Base-by-base conservation (phyloP, 768 basidiomycete species). In the Phallus indusiatus region DNA sequence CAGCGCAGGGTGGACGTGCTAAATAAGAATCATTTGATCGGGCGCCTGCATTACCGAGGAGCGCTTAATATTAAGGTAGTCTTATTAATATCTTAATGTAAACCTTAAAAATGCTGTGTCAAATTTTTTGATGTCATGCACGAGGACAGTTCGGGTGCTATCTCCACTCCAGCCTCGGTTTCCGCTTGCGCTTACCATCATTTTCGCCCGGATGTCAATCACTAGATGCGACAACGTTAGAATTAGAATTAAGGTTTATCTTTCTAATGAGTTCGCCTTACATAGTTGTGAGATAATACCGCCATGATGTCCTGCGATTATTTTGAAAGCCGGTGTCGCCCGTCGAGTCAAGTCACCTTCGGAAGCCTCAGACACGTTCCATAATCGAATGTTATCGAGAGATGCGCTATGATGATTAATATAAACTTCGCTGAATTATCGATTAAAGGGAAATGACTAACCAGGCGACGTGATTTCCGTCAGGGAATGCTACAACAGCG, bases 111-210 rank as follows among this genome's bases (percentile, higher is more conserved):
- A 28, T 3, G 28, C 28, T 28, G 28, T 28, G 28, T 28, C 28
- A 28, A 28, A 28, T 28, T 64, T 67, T 59, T 84, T 90, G 69
- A 96, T 83, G 67, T 94, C 91, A 70, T 95, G 92, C 46, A 96
- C 84, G 68, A 95, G 85, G 11, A 96, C 86, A 14, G 91, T 94
- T 64, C 81, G 80, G 9, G 94, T 94, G 35, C 88, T 88, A 63
- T 94, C 91, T 33, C 93, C 94, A 66, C 88, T 85, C 90, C 92
- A 94, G 59, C 93, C 94, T 60, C 94, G 82, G 69, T 93, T 93
- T 53, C 94, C 94, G 64, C 91, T 94, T 16, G 92, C 89, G 67
- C 89, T 94, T 61, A 95, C 82, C 66, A 97, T 76, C 71, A 94
- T 96, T 56, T 85, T 78, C 10, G 84, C 84, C 7, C 83, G 84